Base-by-base conservation (phyloP, 345 rosid genomes). In the Luvunga scandens region DNA sequence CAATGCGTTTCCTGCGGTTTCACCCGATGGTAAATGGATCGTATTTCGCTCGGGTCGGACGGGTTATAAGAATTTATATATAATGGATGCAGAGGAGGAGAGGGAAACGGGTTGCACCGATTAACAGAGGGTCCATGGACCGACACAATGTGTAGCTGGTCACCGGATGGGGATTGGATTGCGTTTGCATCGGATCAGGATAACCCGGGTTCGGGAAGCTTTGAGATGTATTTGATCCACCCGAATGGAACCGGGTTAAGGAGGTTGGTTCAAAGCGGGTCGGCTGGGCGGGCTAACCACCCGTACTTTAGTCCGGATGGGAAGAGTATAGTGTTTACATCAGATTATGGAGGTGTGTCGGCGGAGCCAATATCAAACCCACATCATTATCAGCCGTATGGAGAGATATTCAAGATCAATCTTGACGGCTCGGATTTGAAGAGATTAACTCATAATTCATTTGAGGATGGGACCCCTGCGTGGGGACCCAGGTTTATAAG, bases 301-400 rank as follows among this genome's bases (percentile, higher is more conserved):
- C 95, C 98, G 0, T 68, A 67, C 63, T 95, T 93, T 68, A 90
- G 98, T 66, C 97, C 97, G 21, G 98, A 95, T 70, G 92, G 97
- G 13, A 87, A 89, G 80, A 80, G 83, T 0, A 4, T 95, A 3
- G 98, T 77, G 66, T 94, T 93, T 14, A 91, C 98, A 0, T 86
- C 97, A 2, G 98, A 94, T 67, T 93, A 91, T 14, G 92, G 79
- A 30, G 98, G 85, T 0, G 88, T 94, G 57, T 94, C 98, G 18
- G 98, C 94, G 0, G 98, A 94, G 87, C 98, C 97, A 3, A 91
- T 94, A 81, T 93, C 97, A 6, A 93, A 86, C 85, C 86, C 93
- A 22, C 97, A 93, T 84, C 97, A 91, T 38, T 93, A 84, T 62
- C 98, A 94, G 71, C 97, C 98, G 0, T 94, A 94, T 21, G 98